Evolutionary conservation across 1,284 basidiomycete species (phyloP).

Genomic region (Sporisorium graminicola): DNA sequence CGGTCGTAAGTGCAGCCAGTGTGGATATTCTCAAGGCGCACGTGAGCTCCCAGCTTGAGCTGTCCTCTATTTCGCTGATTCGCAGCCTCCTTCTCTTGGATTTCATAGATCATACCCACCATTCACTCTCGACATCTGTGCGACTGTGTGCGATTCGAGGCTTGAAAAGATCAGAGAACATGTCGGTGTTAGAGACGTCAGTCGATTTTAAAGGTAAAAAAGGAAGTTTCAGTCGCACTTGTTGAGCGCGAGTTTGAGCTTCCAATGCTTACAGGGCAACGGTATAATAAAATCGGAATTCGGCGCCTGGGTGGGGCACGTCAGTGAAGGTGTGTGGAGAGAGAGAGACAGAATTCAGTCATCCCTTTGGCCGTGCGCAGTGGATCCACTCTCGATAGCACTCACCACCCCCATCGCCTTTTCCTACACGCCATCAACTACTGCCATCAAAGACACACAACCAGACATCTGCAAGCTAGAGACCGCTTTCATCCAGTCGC

Average conservation of each 20-base stretch:
- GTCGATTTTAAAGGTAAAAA: not conserved
- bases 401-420: constrained; percentile 1
- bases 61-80: not conserved
- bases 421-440: no score
- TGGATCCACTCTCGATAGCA: not conserved
- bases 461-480: not conserved
- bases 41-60: constrained; percentile 45
- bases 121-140: not conserved
- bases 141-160: no score
- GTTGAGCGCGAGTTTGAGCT: constrained; percentile 1
- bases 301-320: not conserved
- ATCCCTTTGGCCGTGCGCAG: constrained; percentile 1
- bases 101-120: constrained; percentile 1
- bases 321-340: not conserved
- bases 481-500: no score
- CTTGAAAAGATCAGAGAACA: not conserved
- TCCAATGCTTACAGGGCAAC: not conserved
- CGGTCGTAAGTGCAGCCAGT: constrained; percentile 52
- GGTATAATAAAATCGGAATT: not conserved
- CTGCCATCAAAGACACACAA: no score
- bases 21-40: constrained; percentile 35
- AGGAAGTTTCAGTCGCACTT: not conserved
- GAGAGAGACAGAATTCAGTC: not conserved
- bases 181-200: not conserved
- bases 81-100: not conserved